Conservation (phyloP, 805 yeast species). For the Hanseniaspora valbyensis region DNA sequence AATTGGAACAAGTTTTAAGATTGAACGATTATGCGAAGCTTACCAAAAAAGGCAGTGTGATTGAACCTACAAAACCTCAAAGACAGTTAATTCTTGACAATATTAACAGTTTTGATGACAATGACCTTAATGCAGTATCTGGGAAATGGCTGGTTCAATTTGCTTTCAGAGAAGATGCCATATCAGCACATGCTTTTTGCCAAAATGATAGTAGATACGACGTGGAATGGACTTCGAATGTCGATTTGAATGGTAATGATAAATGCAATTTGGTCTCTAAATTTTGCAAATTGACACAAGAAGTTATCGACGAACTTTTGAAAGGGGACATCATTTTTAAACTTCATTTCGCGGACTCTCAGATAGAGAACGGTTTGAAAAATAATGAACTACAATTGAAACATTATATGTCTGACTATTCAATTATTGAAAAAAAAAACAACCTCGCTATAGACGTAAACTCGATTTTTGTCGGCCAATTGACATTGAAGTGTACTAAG, state of each 20-base stretch:
- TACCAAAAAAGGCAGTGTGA: neutral
- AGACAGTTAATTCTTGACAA: slow-evolving; percentile 1
- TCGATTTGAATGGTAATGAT: slow-evolving; percentile 35
- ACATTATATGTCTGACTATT: too few relatives aligned
- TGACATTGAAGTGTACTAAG: slow-evolving; percentile 44
- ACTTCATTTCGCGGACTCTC: too few relatives aligned
- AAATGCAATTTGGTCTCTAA: slow-evolving; percentile 23
- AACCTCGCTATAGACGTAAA: slow-evolving; percentile 44
- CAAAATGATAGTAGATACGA: slow-evolving; percentile 44
- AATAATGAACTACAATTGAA: neutral
- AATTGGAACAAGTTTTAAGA: slow-evolving; percentile 55
- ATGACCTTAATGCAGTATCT: slow-evolving; percentile 20
- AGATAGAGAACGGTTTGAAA: too few relatives aligned
- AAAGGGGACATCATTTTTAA: neutral
- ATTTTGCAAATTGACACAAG: neutral
- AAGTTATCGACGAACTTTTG: neutral
- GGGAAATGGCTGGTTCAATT: slow-evolving; percentile 65
- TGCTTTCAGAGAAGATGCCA: slow-evolving; percentile 78
- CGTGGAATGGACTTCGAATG: slow-evolving; percentile 80
- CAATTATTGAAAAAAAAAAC: neutral
- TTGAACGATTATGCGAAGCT: slow-evolving; percentile 20
- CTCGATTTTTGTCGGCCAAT: slow-evolving; percentile 72
- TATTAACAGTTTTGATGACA: neutral
- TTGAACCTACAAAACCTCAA: neutral
- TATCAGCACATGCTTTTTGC: slow-evolving; percentile 65